These are phyloP conservation scores for Quercus gilva DNA, from an alignment of 306 rosid genomes.

Conservation along the genomic window DNA sequence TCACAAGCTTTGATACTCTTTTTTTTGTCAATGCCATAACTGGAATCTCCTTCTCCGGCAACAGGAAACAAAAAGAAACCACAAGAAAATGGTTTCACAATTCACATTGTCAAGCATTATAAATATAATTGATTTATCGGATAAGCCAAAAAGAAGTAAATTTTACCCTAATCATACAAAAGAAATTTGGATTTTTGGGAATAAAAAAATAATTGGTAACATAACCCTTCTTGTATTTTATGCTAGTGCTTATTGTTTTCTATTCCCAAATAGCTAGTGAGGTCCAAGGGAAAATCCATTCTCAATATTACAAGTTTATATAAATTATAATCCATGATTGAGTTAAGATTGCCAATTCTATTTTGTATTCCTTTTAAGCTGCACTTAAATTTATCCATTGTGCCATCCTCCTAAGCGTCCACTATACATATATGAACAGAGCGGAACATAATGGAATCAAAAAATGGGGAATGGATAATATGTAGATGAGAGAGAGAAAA, in stretches of 20 bases:
- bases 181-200: conserved; percentile 1
- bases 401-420: conserved; percentile 3
- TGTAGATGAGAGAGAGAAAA: too few relatives aligned
- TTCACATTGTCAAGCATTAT: neutral
- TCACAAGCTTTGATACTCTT: neutral
- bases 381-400: neutral
- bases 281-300: neutral
- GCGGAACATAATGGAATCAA: neutral
- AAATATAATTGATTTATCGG: neutral
- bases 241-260: neutral
- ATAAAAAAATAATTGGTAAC: neutral
- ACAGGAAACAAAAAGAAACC: neutral
- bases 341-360: neutral
- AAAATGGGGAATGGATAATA: neutral
- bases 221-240: neutral
- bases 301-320: neutral
- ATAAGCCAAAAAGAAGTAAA: neutral
- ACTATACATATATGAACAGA: neutral
- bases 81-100: neutral
- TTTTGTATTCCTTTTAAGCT: neutral
- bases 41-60: neutral
- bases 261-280: neutral
- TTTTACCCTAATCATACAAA: neutral
- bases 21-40: neutral
- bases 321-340: neutral